Percentiles rank a stretch among this genome's conserved stretches.
Evolutionary conservation across 257 asterid species (phyloP).

Genomic region (Fraxinus excelsior): DNA sequence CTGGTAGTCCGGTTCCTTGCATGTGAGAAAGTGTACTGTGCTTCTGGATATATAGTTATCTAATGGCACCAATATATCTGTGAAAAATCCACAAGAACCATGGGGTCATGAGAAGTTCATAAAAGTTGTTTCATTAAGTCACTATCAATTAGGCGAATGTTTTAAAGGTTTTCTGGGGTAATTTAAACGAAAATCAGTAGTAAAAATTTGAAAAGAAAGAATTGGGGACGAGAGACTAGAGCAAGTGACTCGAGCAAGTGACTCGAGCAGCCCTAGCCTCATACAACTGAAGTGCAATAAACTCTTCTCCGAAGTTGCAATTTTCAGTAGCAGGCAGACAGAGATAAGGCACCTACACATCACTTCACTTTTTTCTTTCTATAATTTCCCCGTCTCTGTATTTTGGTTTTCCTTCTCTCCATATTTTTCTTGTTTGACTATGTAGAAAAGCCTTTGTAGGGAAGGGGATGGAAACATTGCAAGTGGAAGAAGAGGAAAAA

Average conservation of each 20-base stretch:
- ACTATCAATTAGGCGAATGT: not conserved
- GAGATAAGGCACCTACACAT: not conserved
- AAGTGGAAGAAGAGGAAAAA: not conserved
- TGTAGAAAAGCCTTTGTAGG: not conserved
- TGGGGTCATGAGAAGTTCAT: slow-evolving; percentile 2
- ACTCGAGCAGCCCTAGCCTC: not conserved
- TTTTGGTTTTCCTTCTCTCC: not conserved
- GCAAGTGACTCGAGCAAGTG: not conserved
- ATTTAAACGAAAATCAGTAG: not conserved
- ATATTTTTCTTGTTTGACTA: not conserved
- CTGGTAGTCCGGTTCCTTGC: slow-evolving; percentile 98
- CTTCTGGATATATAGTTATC: slow-evolving; percentile 96
- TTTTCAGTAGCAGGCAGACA: not conserved
- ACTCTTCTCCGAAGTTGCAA: not conserved
- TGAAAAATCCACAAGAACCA: slow-evolving; percentile 23
- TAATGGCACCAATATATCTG: slow-evolving; percentile 92
- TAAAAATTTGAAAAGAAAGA: not conserved
- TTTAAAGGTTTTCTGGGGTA: not conserved
- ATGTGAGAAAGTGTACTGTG: slow-evolving; percentile 75
- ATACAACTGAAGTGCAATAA: not conserved
- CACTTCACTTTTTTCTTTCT: not conserved
- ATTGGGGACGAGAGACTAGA: not conserved
- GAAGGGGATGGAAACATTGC: not conserved
- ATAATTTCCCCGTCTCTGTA: not conserved
- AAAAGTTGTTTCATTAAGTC: slow-evolving; percentile 8